These are phyloP conservation scores for Calonectria multiphialidica DNA, from an alignment of 2,329 filamentous ascomycete genomes.

Conservation along the genomic window DNA sequence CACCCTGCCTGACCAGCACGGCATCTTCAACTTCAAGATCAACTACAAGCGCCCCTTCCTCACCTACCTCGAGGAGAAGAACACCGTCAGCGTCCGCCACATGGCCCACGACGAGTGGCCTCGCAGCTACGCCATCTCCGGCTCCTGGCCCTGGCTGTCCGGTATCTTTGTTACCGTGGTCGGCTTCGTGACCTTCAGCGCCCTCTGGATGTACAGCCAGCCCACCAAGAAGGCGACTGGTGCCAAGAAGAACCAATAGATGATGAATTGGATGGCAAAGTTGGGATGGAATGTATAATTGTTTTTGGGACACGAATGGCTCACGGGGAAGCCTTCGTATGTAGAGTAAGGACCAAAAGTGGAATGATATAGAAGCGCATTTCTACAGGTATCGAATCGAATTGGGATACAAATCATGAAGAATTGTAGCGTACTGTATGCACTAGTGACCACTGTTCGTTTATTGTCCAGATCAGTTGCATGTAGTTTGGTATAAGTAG, in stretches of 20 bases:
- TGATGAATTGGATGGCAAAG: neutral
- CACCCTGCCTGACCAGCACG: slow-evolving; percentile 93
- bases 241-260: slow-evolving; percentile 63
- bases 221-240: slow-evolving; percentile 52
- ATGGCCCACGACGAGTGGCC: slow-evolving; percentile 98
- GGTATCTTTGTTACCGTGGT: slow-evolving; percentile 86
- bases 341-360: slow-evolving; percentile 35
- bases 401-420: slow-evolving; percentile 6
- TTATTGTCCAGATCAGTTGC: neutral
- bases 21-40: slow-evolving; percentile 98
- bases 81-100: slow-evolving; percentile 93
- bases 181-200: slow-evolving; percentile 88
- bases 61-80: slow-evolving; percentile 91
- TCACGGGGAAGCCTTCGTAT: slow-evolving; percentile 26
- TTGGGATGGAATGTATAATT: slow-evolving; percentile 29
- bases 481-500: too few species aligned
- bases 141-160: slow-evolving; percentile 93
- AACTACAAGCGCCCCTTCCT: slow-evolving; percentile 98
- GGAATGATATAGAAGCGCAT: slow-evolving; percentile 30
- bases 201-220: slow-evolving; percentile 84
- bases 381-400: slow-evolving; percentile 18
- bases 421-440: neutral
- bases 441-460: neutral
- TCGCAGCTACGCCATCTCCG: slow-evolving; percentile 88
- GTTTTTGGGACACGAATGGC: slow-evolving; percentile 20